These are phyloP conservation scores for Pseudocercospora ulei DNA, from an alignment of 2,329 filamentous ascomycete genomes.

Conservation along the genomic window DNA sequence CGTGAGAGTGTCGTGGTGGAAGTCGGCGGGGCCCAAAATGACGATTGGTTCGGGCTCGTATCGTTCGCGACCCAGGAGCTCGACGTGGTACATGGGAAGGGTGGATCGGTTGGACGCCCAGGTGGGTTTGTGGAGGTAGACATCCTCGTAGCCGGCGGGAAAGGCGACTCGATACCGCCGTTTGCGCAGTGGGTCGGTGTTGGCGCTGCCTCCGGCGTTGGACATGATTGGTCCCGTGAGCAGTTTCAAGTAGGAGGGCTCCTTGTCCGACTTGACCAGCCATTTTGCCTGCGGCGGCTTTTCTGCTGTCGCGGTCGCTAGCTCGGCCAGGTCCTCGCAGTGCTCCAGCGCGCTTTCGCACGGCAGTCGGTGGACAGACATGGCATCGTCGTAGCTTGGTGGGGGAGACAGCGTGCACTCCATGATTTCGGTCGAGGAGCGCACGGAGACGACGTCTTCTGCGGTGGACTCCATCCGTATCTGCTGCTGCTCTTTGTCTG, in stretches of 20 bases:
- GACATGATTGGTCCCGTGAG: slow-evolving; percentile 20
- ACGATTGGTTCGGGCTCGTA: slow-evolving; percentile 23
- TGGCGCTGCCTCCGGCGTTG: slow-evolving; percentile 17
- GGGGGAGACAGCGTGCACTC: slow-evolving; percentile 8
- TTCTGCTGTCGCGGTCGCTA: slow-evolving; percentile 6
- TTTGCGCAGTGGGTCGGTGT: slow-evolving; percentile 16
- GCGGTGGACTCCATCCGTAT: slow-evolving; percentile 9
- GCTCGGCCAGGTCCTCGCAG: slow-evolving; percentile 12
- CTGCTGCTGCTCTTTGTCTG: slow-evolving; percentile 4
- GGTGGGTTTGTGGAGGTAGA: slow-evolving; percentile 21
- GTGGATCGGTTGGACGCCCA: slow-evolving; percentile 12
- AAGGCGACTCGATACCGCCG: slow-evolving; percentile 20
- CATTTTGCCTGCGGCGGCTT: slow-evolving; percentile 16
- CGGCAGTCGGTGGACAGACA: slow-evolving; percentile 9
- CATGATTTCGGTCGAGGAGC: slow-evolving; percentile 15
- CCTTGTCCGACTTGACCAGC: slow-evolving; percentile 15
- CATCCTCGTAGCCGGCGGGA: slow-evolving; percentile 22
- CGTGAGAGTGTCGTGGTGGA: slow-evolving; percentile 5
- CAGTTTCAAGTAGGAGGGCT: slow-evolving; percentile 18
- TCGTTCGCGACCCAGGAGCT: slow-evolving; percentile 14
- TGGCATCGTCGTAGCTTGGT: slow-evolving; percentile 17
- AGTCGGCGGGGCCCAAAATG: slow-evolving; percentile 18
- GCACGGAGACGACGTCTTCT: slow-evolving; percentile 14
- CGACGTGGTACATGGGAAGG: slow-evolving; percentile 19
- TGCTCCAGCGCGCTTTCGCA: slow-evolving; percentile 11